These are phyloP conservation scores for Talaromyces sp. DNA, from an alignment of 2,329 filamentous ascomycete species.

Conservation along the genomic window DNA sequence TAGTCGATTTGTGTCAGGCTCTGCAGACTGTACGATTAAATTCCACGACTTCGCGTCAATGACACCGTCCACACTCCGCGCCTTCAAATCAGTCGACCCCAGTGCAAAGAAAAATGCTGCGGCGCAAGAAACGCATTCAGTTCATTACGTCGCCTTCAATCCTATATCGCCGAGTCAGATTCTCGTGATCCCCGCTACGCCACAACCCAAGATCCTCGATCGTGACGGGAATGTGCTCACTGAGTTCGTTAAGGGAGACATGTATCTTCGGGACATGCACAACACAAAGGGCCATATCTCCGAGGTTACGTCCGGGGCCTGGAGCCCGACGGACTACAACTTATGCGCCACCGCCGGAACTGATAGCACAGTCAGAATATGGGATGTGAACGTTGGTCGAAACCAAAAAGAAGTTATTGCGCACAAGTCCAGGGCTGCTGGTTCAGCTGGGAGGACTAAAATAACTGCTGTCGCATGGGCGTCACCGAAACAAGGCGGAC, in stretches of 20 bases:
- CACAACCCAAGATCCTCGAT: slow-evolving; percentile 84
- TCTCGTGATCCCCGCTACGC: slow-evolving; percentile 81
- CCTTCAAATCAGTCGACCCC: slow-evolving; percentile 89
- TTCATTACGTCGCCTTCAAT: slow-evolving; percentile 85
- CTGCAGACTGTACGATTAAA: slow-evolving; percentile 85
- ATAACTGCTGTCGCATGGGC: slow-evolving; percentile 95
- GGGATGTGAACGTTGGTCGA: slow-evolving; percentile 90
- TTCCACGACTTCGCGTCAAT: slow-evolving; percentile 94
- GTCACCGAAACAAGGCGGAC: slow-evolving; percentile 69
- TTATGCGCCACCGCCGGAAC: slow-evolving; percentile 86
- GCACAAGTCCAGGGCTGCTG: slow-evolving; percentile 87
- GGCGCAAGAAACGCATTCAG: slow-evolving; percentile 76
- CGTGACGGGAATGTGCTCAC: slow-evolving; percentile 82
- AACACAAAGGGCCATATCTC: slow-evolving; percentile 96
- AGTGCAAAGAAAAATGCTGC: slow-evolving; percentile 69
- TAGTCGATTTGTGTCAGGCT: slow-evolving; percentile 81
- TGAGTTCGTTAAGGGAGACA: slow-evolving; percentile 95
- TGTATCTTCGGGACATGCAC: slow-evolving; percentile 96
- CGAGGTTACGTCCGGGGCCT: slow-evolving; percentile 82
- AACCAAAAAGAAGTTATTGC: slow-evolving; percentile 91
- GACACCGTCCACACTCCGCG: slow-evolving; percentile 88
- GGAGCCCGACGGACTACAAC: slow-evolving; percentile 84
- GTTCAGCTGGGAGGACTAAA: slow-evolving; percentile 81
- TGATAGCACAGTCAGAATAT: slow-evolving; percentile 92
- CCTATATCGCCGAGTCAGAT: slow-evolving; percentile 74